A percentile compares a stretch with the other conserved stretches of the same genome.
Conservation (phyloP, 306 rosid genomes). For the Lablab purpureus region DNA sequence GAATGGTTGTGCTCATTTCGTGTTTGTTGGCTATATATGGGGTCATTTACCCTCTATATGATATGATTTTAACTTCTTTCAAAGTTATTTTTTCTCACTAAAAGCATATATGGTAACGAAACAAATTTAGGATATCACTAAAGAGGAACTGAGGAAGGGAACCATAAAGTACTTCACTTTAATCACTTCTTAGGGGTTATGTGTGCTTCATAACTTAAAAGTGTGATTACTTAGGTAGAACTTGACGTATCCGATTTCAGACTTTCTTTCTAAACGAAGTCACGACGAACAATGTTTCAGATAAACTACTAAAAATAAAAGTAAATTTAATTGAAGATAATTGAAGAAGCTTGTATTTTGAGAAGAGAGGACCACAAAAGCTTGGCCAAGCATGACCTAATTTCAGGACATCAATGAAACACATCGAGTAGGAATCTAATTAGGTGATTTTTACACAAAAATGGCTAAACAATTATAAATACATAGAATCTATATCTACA, state of each 20-base stretch:
- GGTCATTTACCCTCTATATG: constrained; percentile 25
- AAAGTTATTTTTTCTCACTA: neutral
- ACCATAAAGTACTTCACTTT: neutral
- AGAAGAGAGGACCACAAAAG: too few relatives aligned
- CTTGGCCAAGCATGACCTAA: neutral
- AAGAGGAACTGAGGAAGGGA: neutral
- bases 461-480: neutral
- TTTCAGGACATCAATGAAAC: neutral
- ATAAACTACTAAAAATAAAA: neutral
- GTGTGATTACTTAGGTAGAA: constrained; percentile 9
- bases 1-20: constrained; percentile 16
- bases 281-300: neutral
- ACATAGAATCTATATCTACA: constrained; percentile 11
- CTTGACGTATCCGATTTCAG: neutral
- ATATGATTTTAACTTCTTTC: neutral
- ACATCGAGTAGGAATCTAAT: constrained; percentile 10
- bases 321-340: neutral
- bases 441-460: constrained; percentile 9
- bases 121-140: constrained; percentile 33
- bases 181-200: constrained; percentile 22
- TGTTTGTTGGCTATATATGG: neutral
- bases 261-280: neutral
- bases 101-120: neutral
- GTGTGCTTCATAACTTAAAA: constrained; percentile 7
- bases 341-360: constrained; percentile 1